Base-by-base conservation (phyloP, 805 yeast species). In the Wickerhamomyces subpelliculosus region DNA sequence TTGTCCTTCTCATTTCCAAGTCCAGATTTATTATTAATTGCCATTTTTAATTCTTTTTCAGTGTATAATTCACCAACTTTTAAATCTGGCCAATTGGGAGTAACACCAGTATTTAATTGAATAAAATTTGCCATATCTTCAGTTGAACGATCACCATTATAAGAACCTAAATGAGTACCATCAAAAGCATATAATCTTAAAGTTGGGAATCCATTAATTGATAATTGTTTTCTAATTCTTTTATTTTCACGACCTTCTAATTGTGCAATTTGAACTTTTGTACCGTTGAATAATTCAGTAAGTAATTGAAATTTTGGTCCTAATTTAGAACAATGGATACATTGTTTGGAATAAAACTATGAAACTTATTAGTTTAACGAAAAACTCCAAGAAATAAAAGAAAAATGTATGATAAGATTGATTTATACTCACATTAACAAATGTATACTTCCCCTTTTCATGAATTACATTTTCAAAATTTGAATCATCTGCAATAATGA, bases 121-220 rank as follows among this genome's bases (percentile, higher is more conserved):
- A 67, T 38, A 41, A 51, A 66, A 3, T 53, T 45, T 5, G 64
- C 55, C 42, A 67, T 35, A 8, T 53, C 49, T 23, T 48, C 54
- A 4, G 65, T 57, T 2, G 55, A 52, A 39, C 67, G 48, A 1
- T 58, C 61, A 2, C 62, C 65, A 2, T 49, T 48, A 47, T 61
- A 76, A 2, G 60, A 54, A 0, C 57, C 62, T 5, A 71, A 59
- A 38, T 61, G 57, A 34, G 63, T 66, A 2, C 73, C 70, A 29
- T 59, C 57, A 34, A 61, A 59, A 25, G 68, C 55, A 42, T 72
- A 68, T 7, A 78, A 48, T 45, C 68, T 65, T 35, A 78, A 40
- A 1, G 70, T 60, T 2, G 85, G 85, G 49, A 62, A 78, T 16
- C 63, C 65, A 10, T 46, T 42, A 4, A 78, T 58, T 13, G 51